These are phyloP conservation scores for Cinnamomum micranthum DNA, from an alignment of 164 flowering plant species.

Conservation along the genomic window DNA sequence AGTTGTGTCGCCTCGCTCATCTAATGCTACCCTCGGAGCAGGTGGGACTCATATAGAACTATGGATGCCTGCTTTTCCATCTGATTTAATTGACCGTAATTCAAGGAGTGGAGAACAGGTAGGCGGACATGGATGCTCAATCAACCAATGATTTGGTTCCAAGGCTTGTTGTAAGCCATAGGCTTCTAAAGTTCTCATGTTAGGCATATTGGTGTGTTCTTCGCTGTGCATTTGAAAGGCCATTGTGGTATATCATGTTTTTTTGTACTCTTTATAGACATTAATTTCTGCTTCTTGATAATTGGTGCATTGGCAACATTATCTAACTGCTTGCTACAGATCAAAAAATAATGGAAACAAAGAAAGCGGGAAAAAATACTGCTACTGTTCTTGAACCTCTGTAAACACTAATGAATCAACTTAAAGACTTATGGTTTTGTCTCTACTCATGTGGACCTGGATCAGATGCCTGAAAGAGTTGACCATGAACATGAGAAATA, in stretches of 20 bases:
- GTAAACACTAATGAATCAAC: too few relatives aligned
- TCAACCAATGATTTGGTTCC: neutral
- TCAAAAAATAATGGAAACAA: too few relatives aligned
- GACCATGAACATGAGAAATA: too few relatives aligned
- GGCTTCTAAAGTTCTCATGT: neutral
- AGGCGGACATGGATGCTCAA: neutral
- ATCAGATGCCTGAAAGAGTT: too few relatives aligned
- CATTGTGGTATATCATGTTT: neutral
- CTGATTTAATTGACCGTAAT: constrained; percentile 16
- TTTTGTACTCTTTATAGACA: too few relatives aligned
- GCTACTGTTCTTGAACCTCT: too few relatives aligned
- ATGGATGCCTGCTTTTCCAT: constrained; percentile 66
- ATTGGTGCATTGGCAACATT: too few relatives aligned
- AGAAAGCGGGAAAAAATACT: too few relatives aligned
- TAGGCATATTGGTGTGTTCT: neutral
- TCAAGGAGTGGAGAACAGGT: constrained; percentile 5
- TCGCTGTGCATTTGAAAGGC: neutral
- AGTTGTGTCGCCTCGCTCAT: constrained; percentile 64
- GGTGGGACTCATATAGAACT: constrained; percentile 88
- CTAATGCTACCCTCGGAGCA: constrained; percentile 60
- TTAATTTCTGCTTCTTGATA: too few relatives aligned
- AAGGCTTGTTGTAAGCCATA: neutral
- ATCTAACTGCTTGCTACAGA: too few relatives aligned
- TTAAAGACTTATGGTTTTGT: too few relatives aligned
- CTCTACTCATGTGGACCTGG: too few relatives aligned